phyloP scores from a whole-genome alignment of 805 yeast genomes.

The Candida michaelii region DNA sequence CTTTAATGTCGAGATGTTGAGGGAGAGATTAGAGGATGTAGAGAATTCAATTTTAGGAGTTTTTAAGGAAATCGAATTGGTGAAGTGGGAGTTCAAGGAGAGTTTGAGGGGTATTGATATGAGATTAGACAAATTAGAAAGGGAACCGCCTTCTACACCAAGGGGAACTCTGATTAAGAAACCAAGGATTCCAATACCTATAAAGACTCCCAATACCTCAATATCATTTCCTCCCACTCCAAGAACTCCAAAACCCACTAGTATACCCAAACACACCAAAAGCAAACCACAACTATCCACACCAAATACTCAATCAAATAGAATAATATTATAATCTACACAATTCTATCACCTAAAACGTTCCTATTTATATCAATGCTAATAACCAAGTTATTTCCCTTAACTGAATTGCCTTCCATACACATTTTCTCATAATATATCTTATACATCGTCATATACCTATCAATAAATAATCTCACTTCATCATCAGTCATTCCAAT shows the following conservation, averaged over 20 bases:
- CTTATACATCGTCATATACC: constrained; percentile 85
- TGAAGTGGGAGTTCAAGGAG: not conserved
- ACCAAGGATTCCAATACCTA: too few species aligned
- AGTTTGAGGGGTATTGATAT: not conserved
- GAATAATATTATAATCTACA: constrained; percentile 20
- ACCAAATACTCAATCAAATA: constrained; percentile 1
- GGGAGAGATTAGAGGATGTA: not conserved
- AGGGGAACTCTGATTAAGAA: too few species aligned
- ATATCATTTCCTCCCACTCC: too few species aligned
- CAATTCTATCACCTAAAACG: constrained; percentile 12
- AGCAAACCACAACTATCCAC: too few species aligned
- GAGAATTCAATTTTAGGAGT: not conserved
- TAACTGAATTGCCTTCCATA: constrained; percentile 22
- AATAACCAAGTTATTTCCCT: not conserved
- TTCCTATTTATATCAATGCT: constrained; percentile 7
- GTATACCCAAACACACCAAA: too few species aligned
- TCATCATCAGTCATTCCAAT: constrained; percentile 77
- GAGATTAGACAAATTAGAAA: not conserved
- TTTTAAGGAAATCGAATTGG: not conserved
- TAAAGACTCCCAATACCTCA: not conserved
- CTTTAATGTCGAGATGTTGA: not conserved
- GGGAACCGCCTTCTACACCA: too few species aligned
- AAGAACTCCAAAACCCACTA: too few species aligned
- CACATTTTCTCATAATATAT: constrained; percentile 58
- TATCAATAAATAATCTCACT: constrained; percentile 67